Evolutionary conservation across 768 basidiomycete genomes (phyloP).

Genomic region (Rhizopogon roseolus): DNA sequence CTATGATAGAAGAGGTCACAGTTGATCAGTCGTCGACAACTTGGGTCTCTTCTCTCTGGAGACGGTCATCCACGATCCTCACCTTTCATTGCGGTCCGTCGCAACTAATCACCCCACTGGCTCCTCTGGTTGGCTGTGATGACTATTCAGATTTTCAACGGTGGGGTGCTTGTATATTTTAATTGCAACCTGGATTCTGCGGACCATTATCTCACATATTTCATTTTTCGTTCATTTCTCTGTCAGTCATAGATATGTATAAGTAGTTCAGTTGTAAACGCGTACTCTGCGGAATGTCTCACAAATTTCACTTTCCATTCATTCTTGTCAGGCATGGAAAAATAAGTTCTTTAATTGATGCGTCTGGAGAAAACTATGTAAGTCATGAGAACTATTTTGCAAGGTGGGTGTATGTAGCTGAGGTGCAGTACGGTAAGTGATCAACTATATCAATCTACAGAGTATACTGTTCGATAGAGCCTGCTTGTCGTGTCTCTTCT

Average conservation of each 20-base stretch:
- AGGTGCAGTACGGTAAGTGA: not conserved
- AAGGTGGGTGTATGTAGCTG: no score
- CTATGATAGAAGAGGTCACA: slow-evolving; percentile 31
- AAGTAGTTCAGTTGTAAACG: no score
- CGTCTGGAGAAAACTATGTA: not conserved
- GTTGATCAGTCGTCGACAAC: not conserved
- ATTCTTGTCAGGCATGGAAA: not conserved
- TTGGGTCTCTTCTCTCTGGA: not conserved
- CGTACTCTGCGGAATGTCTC: not conserved
- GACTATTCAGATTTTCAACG: no score
- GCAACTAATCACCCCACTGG: not conserved
- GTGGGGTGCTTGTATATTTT: not conserved
- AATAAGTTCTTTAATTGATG: no score
- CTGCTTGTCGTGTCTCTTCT: not conserved
- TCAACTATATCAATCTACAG: not conserved
- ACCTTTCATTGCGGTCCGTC: not conserved
- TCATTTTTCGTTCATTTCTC: no score
- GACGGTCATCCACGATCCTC: not conserved
- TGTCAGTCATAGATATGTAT: no score
- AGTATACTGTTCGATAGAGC: not conserved
- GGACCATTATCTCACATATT: no score
- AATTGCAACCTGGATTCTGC: no score
- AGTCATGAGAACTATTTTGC: not conserved
- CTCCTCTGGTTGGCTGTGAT: not conserved
- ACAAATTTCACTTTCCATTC: not conserved